Base-by-base conservation (phyloP, 1,139 yeast species). In the Insectozyma bohioensis region DNA sequence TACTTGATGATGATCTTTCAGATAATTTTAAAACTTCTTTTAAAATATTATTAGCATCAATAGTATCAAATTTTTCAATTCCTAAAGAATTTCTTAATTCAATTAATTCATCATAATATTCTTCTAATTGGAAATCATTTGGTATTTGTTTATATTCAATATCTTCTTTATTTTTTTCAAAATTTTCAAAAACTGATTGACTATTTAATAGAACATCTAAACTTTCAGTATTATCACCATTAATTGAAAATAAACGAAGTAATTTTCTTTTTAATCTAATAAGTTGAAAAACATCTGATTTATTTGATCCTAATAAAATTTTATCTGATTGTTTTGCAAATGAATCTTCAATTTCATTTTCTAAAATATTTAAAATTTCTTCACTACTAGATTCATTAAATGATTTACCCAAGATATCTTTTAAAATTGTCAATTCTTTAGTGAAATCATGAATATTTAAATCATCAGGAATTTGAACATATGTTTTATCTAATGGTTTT, bases 91-190 rank as follows among this genome's bases (percentile, higher is more conserved):
- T 33, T 31, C 49, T 56, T 18, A 68, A 43, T 24, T 54, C 52
- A n/a, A 40, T 40, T 23, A 68, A 52, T 38, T 67, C 73, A 12
- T 44, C 42, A 12, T 47, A 35, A 37, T 50, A 68, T 25, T 68
- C 68, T 20, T 67, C 65, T 27, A 68, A 47, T 10, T 39, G 35
- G 42, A 66, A 59, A 33, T 56, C 58, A 26, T 63, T 69, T 1
- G 74, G 73, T 6, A 67, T 37, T 36, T 66, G 72, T 16, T 36
- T 52, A 35, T 66, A 66, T 18, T 32, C 36, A 8, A n/a, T n/a
- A 20, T 22, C 24, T 21, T 30, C 28, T 27, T 34, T 31, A 7
- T 16, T 23, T 28, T 26, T 23, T 29, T 39, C 40, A 27, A 37
- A 23, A 10, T 42, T 35, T 5, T 49, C 51, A 32, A 61, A 56